phyloP scores from a whole-genome alignment of 495 filamentous ascomycete species.

The Corynascus novoguineensis region DNA sequence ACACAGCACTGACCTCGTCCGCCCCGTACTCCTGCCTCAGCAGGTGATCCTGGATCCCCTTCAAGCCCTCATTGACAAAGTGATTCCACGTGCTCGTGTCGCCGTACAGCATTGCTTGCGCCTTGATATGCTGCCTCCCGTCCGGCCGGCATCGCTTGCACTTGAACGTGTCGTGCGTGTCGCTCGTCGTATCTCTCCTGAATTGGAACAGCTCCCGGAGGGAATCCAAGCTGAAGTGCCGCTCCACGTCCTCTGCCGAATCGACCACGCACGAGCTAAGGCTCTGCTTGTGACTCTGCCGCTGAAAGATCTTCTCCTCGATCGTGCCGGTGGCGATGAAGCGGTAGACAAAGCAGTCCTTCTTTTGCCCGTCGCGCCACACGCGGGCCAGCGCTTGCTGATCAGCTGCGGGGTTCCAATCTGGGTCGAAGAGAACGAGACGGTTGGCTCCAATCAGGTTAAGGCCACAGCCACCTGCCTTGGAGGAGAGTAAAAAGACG shows the following conservation, averaged over 20 bases:
- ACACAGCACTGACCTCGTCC: slow-evolving; percentile 82
- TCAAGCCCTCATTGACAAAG: slow-evolving; percentile 73
- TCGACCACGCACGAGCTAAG: slow-evolving; percentile 97
- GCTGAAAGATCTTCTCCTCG: slow-evolving; percentile 99
- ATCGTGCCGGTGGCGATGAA: slow-evolving; percentile 98
- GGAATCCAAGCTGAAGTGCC: slow-evolving; percentile 87
- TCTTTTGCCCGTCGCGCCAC: slow-evolving; percentile 98
- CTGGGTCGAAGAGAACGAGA: slow-evolving; percentile 93
- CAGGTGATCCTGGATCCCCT: slow-evolving; percentile 83
- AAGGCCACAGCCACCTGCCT: slow-evolving; percentile 93
- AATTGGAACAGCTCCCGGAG: slow-evolving; percentile 92
- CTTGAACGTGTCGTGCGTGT: slow-evolving; percentile 98
- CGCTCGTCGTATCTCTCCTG: slow-evolving; percentile 72
- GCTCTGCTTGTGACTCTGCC: slow-evolving; percentile 96
- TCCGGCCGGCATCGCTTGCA: slow-evolving; percentile 91
- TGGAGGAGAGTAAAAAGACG: slow-evolving; percentile 90
- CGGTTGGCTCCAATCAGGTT: slow-evolving; percentile 97
- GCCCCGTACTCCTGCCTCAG: slow-evolving; percentile 79
- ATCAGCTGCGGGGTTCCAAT: slow-evolving; percentile 99
- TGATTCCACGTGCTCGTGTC: slow-evolving; percentile 99
- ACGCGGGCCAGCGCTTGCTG: slow-evolving; percentile 96
- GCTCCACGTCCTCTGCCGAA: slow-evolving; percentile 90
- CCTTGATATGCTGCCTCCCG: slow-evolving; percentile 79
- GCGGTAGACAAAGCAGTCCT: slow-evolving; percentile 98
- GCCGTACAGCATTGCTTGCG: slow-evolving; percentile 90